A percentile compares a stretch with the other conserved stretches of the same genome.
Conservation (phyloP, 345 rosid species). For the Excoecaria agallocha region DNA sequence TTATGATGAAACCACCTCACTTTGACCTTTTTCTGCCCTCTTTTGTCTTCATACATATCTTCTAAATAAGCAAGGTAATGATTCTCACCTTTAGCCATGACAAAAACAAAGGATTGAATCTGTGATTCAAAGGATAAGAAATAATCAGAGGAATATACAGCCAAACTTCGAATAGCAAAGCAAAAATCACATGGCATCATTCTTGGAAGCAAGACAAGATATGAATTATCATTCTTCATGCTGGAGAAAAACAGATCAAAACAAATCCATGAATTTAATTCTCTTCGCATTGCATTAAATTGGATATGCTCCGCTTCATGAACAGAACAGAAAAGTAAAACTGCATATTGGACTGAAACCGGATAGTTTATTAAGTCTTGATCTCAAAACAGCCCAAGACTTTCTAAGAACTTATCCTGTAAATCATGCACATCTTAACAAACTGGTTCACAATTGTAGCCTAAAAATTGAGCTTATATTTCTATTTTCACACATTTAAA, state of each 20-base stretch:
- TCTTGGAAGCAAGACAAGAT: not conserved
- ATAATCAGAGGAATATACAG: slow-evolving; percentile 18
- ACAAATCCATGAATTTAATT: not conserved
- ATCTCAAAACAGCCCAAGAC: not conserved
- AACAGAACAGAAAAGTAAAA: not conserved
- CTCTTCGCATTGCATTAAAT: not conserved
- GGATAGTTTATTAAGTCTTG: not conserved
- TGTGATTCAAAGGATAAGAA: slow-evolving; percentile 28
- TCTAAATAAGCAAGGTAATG: slow-evolving; percentile 87
- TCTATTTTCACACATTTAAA: not conserved
- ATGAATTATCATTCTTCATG: not conserved
- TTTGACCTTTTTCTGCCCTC: slow-evolving; percentile 88
- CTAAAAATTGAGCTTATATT: not conserved
- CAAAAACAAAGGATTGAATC: slow-evolving; percentile 93
- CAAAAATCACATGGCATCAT: not conserved
- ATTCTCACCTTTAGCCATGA: slow-evolving; percentile 81
- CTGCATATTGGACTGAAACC: not conserved
- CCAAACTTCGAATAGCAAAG: not conserved
- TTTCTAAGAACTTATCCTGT: not conserved
- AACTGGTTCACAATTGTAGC: not conserved
- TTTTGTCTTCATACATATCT: slow-evolving; percentile 97
- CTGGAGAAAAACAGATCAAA: not conserved
- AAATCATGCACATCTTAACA: not conserved
- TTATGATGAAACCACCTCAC: slow-evolving; percentile 96
- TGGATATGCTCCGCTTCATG: not conserved